Evolutionary conservation across 164 flowering plant species (phyloP), one percentile per base, ranked within the genome.

Genomic region (Nelumbo lutea): DNA sequence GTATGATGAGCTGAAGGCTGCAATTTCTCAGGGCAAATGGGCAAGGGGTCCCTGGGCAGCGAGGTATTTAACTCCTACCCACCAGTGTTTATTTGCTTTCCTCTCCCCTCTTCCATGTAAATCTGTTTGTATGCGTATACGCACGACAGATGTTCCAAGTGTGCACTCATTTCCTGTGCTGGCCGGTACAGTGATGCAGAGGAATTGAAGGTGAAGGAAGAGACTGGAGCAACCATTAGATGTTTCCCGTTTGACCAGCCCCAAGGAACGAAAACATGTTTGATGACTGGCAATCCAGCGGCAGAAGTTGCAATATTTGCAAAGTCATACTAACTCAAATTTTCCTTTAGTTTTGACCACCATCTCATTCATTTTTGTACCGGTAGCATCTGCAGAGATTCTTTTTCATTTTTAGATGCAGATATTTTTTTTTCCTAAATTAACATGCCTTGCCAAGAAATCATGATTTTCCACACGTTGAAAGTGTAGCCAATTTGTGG

Each of bases 21-120:
- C 87, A 64, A 86, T 94, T 55, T 81, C 90, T 61, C 73, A 73
- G 71, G 96, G 98, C 10, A 94, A 90, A 82, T 91, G 97, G 97
- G 98, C 96, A 39, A 86, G 98, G 78, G 96, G 98, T 71, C 96
- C 97, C 66, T 94, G 98, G 98, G 87, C 90, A 38, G 97, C 88
- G 50, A 91, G 98, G 98, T 90, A 76, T 3, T 67, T 2, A 5
- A 43, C 62, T 52, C 60, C 53, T 5, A 3, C 46, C 43, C 40
- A 45, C 52, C 42, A 1, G 2, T 40, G 43, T 57, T 15, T 27
- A 46, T 46, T 46, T 53, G 14, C 15, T 11, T 3, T 15, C 27
- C 0, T 27, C 27, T 27, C 27, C 27, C 27, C 27, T 27, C 27
- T 27, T 27, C 27, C 27, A 27, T 27, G 27, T 27, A 27, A 27